phyloP scores from a whole-genome alignment of 1,139 yeast genomes.

The Meyerozyma sp. region DNA sequence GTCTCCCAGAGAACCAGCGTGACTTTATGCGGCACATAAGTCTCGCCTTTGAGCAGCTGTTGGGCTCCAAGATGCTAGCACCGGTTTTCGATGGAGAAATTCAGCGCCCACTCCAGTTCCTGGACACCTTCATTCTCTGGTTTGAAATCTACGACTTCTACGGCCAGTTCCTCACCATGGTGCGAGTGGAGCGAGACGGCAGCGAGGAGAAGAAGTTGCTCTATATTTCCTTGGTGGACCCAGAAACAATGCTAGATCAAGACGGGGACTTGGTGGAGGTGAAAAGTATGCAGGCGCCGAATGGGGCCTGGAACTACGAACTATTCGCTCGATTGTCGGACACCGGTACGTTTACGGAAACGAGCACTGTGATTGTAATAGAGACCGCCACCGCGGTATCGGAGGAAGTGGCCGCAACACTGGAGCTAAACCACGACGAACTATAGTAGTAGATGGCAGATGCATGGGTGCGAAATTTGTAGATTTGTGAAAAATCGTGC shows the following conservation, averaged over 20 bases:
- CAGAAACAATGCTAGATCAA: conserved; percentile 25
- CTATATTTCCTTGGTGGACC: conserved; percentile 24
- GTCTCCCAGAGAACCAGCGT: conserved; percentile 8
- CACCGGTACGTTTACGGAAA: not conserved
- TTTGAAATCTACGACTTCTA: conserved; percentile 30
- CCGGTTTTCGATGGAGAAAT: conserved; percentile 15
- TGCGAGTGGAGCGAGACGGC: conserved; percentile 22
- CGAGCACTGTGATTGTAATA: not conserved
- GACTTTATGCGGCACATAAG: conserved; percentile 18
- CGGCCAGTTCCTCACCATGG: conserved; percentile 24
- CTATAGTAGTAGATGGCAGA: not conserved
- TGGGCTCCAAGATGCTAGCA: conserved; percentile 24
- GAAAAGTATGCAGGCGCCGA: conserved; percentile 14
- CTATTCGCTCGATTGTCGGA: conserved; percentile 8
- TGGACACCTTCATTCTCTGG: conserved; percentile 31
- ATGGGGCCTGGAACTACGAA: conserved; percentile 24
- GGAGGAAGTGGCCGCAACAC: not conserved
- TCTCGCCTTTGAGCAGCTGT: conserved; percentile 14
- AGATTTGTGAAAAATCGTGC: not conserved
- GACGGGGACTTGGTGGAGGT: conserved; percentile 23
- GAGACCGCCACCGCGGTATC: not conserved
- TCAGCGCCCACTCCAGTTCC: conserved; percentile 21
- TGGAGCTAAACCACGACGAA: not conserved
- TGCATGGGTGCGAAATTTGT: not conserved
- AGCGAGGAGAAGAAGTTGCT: conserved; percentile 9